These are phyloP conservation scores for Cicer yamashitae DNA, from an alignment of 306 rosid species.

Conservation along the genomic window DNA sequence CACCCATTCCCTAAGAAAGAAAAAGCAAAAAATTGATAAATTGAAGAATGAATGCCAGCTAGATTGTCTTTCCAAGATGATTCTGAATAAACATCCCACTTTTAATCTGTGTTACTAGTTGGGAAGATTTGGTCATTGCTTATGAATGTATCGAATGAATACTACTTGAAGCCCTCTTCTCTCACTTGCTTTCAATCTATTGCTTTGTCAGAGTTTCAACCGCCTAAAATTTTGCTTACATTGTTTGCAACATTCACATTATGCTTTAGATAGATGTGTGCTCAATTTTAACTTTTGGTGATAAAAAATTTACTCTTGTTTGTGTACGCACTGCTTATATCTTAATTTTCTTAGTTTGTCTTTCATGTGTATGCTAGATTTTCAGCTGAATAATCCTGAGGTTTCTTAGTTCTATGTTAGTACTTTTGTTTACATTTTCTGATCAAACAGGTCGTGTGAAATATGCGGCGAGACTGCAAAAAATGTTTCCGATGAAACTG, in stretches of 20 bases:
- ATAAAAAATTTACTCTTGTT: background rate
- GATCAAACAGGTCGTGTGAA: conserved; percentile 74
- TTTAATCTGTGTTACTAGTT: too few relatives aligned
- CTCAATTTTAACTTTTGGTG: background rate
- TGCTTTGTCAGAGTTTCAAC: background rate
- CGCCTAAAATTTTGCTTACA: background rate
- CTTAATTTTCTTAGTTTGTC: background rate
- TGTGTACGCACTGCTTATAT: background rate
- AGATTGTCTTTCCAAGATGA: background rate
- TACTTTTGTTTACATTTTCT: conserved; percentile 12
- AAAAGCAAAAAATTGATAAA: background rate
- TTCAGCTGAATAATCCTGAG: background rate
- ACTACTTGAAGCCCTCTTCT: conserved; percentile 5
- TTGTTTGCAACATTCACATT: background rate
- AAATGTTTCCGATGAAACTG: conserved; percentile 58
- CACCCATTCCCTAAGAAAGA: too few relatives aligned
- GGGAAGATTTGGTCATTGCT: too few relatives aligned
- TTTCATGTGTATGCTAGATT: background rate
- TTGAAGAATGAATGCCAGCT: too few relatives aligned
- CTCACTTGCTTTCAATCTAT: background rate
- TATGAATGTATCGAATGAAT: conserved; percentile 1
- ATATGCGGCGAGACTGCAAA: conserved; percentile 84
- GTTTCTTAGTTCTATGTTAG: conserved; percentile 1
- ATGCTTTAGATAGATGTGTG: background rate
- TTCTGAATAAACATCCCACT: too few relatives aligned